Evolutionary conservation across 1,284 basidiomycete species (phyloP).

Genomic region (Ceratobasidium sp.): DNA sequence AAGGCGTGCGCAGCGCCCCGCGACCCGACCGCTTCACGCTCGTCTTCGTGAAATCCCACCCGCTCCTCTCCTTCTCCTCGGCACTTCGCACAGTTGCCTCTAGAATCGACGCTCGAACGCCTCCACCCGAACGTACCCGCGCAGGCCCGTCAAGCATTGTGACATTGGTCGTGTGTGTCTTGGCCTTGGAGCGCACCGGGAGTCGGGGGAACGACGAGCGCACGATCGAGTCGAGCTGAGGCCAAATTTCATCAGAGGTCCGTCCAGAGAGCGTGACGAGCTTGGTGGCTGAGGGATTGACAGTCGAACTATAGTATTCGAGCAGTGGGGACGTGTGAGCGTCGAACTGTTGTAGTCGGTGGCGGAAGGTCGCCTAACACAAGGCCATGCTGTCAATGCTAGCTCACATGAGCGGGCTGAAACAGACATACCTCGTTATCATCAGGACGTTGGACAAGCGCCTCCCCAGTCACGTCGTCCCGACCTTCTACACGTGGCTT

Average conservation of each 20-base stretch:
- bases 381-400: slow-evolving; percentile 16
- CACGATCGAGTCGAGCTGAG: slow-evolving; percentile 73
- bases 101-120: slow-evolving; percentile 25
- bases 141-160: slow-evolving; percentile 34
- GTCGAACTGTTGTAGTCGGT: slow-evolving; percentile 85
- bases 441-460: slow-evolving; percentile 88
- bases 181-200: slow-evolving; percentile 1
- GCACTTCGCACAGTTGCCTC: slow-evolving; percentile 38
- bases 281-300: slow-evolving; percentile 55
- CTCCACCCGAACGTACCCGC: slow-evolving; percentile 6
- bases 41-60: slow-evolving; percentile 33
- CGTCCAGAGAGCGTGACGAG: slow-evolving; percentile 82
- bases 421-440: slow-evolving; percentile 81
- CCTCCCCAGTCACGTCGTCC: slow-evolving; percentile 94
- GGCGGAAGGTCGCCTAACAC: slow-evolving; percentile 80
- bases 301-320: slow-evolving; percentile 71
- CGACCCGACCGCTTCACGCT: slow-evolving; percentile 19
- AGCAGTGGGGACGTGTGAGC: slow-evolving; percentile 88
- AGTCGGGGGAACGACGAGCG: slow-evolving; percentile 53
- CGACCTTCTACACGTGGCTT: slow-evolving; percentile 85
- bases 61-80: slow-evolving; percentile 43
- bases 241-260: slow-evolving; percentile 95
- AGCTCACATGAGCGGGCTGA: slow-evolving; percentile 9
- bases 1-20: slow-evolving; percentile 38
- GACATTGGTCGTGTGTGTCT: slow-evolving; percentile 27